Percentiles rank a stretch among this genome's conserved stretches.
Evolutionary conservation across 371 early-diverging fungal genomes (phyloP).

Genomic region (Mortierella sp.): DNA sequence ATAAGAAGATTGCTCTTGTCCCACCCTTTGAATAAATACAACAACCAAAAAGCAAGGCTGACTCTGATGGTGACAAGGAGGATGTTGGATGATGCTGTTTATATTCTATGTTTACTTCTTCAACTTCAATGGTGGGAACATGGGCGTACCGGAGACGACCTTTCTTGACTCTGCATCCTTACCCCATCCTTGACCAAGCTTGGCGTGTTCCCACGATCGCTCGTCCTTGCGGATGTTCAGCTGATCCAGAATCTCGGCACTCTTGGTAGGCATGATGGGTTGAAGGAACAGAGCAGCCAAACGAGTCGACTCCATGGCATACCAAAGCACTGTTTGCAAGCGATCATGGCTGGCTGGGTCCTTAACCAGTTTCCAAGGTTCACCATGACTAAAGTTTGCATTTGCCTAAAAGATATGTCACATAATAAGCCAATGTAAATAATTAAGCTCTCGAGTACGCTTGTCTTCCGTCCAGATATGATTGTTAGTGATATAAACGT

Average conservation of each 20-base stretch:
- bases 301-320: constrained; percentile 84
- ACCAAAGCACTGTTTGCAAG: constrained; percentile 77
- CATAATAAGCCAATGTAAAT: not conserved
- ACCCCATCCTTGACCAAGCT: constrained; percentile 48
- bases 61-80: not conserved
- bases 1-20: not conserved
- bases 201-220: constrained; percentile 63
- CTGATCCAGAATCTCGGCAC: constrained; percentile 72
- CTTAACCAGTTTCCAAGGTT: constrained; percentile 88
- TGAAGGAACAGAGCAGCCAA: constrained; percentile 83
- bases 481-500: not conserved
- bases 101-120: constrained; percentile 8
- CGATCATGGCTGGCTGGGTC: constrained; percentile 60
- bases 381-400: constrained; percentile 74
- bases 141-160: constrained; percentile 14
- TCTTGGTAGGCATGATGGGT: constrained; percentile 91
- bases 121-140: constrained; percentile 39
- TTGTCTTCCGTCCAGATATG: not conserved
- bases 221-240: constrained; percentile 67
- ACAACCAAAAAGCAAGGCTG: not conserved
- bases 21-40: not conserved
- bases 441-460: not conserved
- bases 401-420: constrained; percentile 68
- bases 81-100: not conserved
- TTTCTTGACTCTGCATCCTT: constrained; percentile 9